Conservation (phyloP, 805 yeast species). For the Sugiyamaella qingdaonensis region DNA sequence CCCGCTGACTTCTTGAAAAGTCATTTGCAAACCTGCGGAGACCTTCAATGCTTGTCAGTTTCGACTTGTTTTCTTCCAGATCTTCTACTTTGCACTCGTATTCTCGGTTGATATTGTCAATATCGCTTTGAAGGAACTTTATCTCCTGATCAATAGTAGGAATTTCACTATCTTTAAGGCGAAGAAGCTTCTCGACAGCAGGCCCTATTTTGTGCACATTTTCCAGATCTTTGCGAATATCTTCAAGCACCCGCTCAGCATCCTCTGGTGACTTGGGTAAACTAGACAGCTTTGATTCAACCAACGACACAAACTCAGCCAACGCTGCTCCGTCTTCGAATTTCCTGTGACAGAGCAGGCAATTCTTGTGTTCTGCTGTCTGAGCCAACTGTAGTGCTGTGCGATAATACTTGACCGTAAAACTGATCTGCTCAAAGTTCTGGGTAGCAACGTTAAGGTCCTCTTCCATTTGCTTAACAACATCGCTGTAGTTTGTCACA, state of each 20-base stretch:
- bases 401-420: slow-evolving; percentile 63
- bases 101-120: slow-evolving; percentile 25
- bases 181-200: slow-evolving; percentile 4
- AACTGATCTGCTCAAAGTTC: slow-evolving; percentile 62
- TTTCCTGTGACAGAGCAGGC: slow-evolving; percentile 68
- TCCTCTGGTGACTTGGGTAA: slow-evolving; percentile 33
- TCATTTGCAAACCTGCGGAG: slow-evolving; percentile 32
- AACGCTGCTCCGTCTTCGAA: slow-evolving; percentile 43
- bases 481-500: slow-evolving; percentile 49
- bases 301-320: slow-evolving; percentile 16
- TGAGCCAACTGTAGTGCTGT: slow-evolving; percentile 66
- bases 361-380: slow-evolving; percentile 41
- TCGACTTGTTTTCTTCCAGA: slow-evolving; percentile 10
- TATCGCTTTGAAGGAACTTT: slow-evolving; percentile 8
- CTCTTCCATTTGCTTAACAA: slow-evolving; percentile 53
- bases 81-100: slow-evolving; percentile 12
- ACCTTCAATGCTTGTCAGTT: slow-evolving; percentile 23
- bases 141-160: slow-evolving; percentile 5
- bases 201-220: slow-evolving; percentile 8
- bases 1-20: slow-evolving; percentile 27
- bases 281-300: slow-evolving; percentile 32
- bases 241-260: slow-evolving; percentile 27
- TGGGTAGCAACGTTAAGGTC: slow-evolving; percentile 57
- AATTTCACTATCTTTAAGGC: slow-evolving; percentile 19
- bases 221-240: slow-evolving; percentile 26